Evolutionary conservation across 2,329 filamentous ascomycete genomes (phyloP), one percentile per base, ranked within the genome.

Genomic region (Boeremia exigua): DNA sequence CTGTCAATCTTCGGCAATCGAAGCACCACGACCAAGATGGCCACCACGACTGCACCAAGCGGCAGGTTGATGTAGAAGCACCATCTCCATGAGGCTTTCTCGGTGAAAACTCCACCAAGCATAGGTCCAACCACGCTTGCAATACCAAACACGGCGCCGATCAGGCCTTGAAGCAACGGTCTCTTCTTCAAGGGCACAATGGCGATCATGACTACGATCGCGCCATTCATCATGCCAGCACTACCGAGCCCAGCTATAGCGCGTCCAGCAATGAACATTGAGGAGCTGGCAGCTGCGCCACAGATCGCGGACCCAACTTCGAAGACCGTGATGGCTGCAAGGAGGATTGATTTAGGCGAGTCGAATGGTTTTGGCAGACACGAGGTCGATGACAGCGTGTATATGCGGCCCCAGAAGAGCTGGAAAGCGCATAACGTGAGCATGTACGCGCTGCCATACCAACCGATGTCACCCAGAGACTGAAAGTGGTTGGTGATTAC

Each of bases 41-140:
- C 19, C 9, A 64, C 38, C 3, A 59, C 48, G 12, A 64, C 37
- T 1, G 33, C 62, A 15, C 66, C 61, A 4, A 63, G 15, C 3
- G 66, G 65, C 9, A 68, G 46, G 30, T 66, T 67, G 56, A 68
- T 58, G 38, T 67, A 67, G 45, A 67, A 67, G 47, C 68, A 74
- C 62, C 60, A 88, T 50, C 86, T 77, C 87, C 87, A 89, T n/a
- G 75, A 80, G 4, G 83, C 80, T 25, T 80, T 76, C 46, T 84
- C 77, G 0, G 86, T 87, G 59, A 90, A 86, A 14, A 40, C 46
- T 12, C 59, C 59, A 30, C 63, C 65, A 33, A 68, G 48, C 19
- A 61, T 30, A 5, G 60, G 62, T 11, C 53, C 60, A 38, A 50
- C 27, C 12, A 59, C 52, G 32, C 61, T 63, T 2, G 77, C 75